Percentiles rank a stretch among this genome's conserved stretches.
Conservation (phyloP, 306 rosid genomes). For the Corylus americana region DNA sequence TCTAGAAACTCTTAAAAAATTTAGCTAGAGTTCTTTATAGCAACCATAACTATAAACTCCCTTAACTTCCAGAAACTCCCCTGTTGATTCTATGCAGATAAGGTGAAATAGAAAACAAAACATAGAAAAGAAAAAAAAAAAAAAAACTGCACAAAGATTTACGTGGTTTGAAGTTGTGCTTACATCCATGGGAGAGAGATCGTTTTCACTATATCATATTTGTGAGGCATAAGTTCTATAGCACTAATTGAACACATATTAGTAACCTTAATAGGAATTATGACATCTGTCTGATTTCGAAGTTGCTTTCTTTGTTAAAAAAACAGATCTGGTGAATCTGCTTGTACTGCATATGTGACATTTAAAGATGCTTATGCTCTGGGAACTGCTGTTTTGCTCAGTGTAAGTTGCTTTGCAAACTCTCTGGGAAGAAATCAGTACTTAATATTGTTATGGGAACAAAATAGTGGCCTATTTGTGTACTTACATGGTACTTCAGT, state of each 20-base stretch:
- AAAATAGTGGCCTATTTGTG: not conserved
- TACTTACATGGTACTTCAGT: not conserved
- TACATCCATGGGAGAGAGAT: too few species aligned
- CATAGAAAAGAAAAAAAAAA: too few species aligned
- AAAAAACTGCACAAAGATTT: too few species aligned
- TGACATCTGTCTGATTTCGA: constrained; percentile 26
- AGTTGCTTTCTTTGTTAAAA: constrained; percentile 19
- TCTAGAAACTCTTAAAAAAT: not conserved
- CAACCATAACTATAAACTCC: not conserved
- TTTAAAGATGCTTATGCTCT: constrained; percentile 83
- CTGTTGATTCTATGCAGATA: not conserved
- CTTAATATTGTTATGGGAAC: not conserved
- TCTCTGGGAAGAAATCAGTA: not conserved
- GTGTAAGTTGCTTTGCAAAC: constrained; percentile 48
- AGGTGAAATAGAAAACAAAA: too few species aligned
- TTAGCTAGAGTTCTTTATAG: not conserved
- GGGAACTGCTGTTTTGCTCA: constrained; percentile 83
- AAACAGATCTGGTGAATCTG: constrained; percentile 64
- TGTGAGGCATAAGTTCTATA: constrained; percentile 10
- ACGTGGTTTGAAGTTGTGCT: too few species aligned
- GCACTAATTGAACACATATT: constrained; percentile 3
- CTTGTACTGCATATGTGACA: constrained; percentile 77
- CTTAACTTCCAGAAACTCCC: not conserved
- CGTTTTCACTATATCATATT: not conserved
- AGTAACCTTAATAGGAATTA: constrained; percentile 7